Base-by-base conservation (phyloP, 805 yeast species). In the Sugiyamaella floridensis region DNA sequence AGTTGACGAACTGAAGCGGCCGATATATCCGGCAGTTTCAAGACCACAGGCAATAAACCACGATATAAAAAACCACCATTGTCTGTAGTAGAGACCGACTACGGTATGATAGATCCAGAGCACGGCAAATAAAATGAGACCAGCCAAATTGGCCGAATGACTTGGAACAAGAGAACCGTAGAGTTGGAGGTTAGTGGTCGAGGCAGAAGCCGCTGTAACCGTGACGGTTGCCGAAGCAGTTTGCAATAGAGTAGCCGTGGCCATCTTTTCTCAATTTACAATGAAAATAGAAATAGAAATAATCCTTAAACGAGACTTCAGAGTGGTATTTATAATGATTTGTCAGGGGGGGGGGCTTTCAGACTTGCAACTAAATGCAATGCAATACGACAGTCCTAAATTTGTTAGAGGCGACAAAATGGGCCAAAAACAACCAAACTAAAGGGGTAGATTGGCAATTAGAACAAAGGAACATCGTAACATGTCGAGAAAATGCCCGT, bases 11-110 rank as follows among this genome's bases (percentile, higher is more conserved):
- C 77, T 58, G 1, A 76, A 63, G 50, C 96, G 70, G 2, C 82
- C 88, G 8, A 77, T 65, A 63, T 85, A 89, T 1, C 96, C 95
- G 0, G 79, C 69, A 45, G 82, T 69, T 67, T 87, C 95, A 26
- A 85, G 67, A 0, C 74, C 74, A 15, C 76, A 64, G 0, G 89
- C 88, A 55, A 75, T 67, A 43, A 76, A 63, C 67, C 84, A 77
- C 14, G 86, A 75, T 1, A 71, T 60, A 5, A 82, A 78, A 63
- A 86, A 80, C 85, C 90, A 87, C 75, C 78, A 76, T 57, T 84
- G 86, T 43, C 70, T 73, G 56, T 71, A 76, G 59, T 67, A 72
- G 0, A 75, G 16, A 1, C 80, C 80, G 2, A 76, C 60, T 1
- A 57, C 60, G 1, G 74, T 54, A 47, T 84, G 85, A 19, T 62